A percentile compares a stretch with the other conserved stretches of the same genome.
Evolutionary conservation across 306 rosid species (phyloP).

Genomic region (Casuarina equisetifolia): DNA sequence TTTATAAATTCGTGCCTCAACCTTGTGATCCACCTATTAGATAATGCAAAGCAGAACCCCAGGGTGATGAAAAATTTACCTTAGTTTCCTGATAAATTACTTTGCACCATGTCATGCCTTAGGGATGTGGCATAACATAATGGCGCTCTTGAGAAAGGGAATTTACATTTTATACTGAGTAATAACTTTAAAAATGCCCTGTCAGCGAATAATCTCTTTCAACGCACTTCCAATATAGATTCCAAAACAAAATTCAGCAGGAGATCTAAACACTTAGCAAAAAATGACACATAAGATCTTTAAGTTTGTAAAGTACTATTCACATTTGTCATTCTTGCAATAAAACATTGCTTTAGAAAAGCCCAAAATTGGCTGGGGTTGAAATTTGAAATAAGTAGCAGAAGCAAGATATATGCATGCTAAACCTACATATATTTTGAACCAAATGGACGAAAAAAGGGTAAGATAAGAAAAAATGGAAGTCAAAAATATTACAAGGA

Average conservation of each 20-base stretch:
- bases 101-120: not conserved
- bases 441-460: slow-evolving; percentile 65
- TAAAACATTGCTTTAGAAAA: slow-evolving; percentile 44
- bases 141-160: not conserved
- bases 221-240: not conserved
- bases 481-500: slow-evolving; percentile 49
- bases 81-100: not conserved
- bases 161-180: not conserved
- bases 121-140: not conserved
- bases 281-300: not conserved
- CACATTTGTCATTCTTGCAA: slow-evolving; percentile 42
- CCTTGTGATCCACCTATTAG: too few relatives aligned
- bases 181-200: not conserved
- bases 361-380: slow-evolving; percentile 47
- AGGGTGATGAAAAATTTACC: not conserved
- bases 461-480: slow-evolving; percentile 57
- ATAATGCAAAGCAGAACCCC: not conserved
- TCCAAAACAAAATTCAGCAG: slow-evolving; percentile 4
- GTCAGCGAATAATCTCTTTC: not conserved
- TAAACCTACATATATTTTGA: slow-evolving; percentile 62
- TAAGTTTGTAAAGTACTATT: slow-evolving; percentile 21
- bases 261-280: slow-evolving; percentile 26
- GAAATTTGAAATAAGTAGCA: slow-evolving; percentile 59
- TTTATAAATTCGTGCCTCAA: not conserved
- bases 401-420: slow-evolving; percentile 80